Percentiles rank a stretch among this genome's conserved stretches.
Evolutionary conservation across 2,329 filamentous ascomycete species (phyloP).

Genomic region (Periconia macrospinosa): DNA sequence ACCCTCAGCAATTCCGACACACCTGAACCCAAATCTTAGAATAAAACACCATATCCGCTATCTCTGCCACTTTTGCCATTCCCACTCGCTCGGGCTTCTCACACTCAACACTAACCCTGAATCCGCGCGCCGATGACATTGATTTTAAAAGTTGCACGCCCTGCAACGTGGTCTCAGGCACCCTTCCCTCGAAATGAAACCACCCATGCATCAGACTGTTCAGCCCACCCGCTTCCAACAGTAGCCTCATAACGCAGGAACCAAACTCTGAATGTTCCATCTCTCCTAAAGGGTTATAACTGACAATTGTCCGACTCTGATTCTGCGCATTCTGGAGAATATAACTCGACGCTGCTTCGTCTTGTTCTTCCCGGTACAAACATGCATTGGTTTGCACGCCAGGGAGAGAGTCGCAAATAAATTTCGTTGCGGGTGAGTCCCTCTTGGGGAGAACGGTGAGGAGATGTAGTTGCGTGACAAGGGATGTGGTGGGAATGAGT

Average conservation of each 20-base stretch:
- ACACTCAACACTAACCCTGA: constrained; percentile 68
- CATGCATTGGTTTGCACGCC: constrained; percentile 54
- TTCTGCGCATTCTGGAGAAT: constrained; percentile 64
- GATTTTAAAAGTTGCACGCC: constrained; percentile 62
- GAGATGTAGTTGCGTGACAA: constrained; percentile 36
- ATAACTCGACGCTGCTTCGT: constrained; percentile 68
- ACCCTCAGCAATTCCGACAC: neutral
- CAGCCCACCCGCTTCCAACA: constrained; percentile 1
- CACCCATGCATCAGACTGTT: constrained; percentile 41
- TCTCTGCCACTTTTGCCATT: constrained; percentile 60
- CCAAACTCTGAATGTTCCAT: constrained; percentile 67
- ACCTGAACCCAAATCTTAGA: constrained; percentile 67
- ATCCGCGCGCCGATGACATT: constrained; percentile 39
- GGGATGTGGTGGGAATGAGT: constrained; percentile 23
- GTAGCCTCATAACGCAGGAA: constrained; percentile 38
- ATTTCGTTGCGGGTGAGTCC: constrained; percentile 53
- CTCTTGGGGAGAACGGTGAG: constrained; percentile 56
- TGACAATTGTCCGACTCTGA: constrained; percentile 70
- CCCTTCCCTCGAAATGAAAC: constrained; percentile 78
- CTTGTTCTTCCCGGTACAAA: constrained; percentile 59
- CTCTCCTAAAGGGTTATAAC: constrained; percentile 67
- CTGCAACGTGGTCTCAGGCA: constrained; percentile 60
- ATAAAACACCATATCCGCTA: constrained; percentile 74
- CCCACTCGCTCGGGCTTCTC: constrained; percentile 69
- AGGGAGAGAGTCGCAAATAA: constrained; percentile 59